Percentiles rank a stretch among this genome's conserved stretches.
Conservation (phyloP, 148 eudicot species). For the Dianthus caryophyllus region DNA sequence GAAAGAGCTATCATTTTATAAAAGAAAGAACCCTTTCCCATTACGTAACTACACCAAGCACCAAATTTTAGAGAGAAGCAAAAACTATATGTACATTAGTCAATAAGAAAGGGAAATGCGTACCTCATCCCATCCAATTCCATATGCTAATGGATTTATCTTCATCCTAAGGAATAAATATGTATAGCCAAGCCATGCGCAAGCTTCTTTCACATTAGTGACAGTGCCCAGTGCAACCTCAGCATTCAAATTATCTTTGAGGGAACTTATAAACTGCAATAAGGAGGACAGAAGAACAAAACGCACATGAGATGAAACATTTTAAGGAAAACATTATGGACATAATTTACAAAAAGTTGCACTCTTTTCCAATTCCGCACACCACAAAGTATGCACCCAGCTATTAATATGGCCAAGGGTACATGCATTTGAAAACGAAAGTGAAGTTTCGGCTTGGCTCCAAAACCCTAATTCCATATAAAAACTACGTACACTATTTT, state of each 20-base stretch:
- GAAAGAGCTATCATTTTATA: conserved; percentile 4
- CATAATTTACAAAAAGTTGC: neutral
- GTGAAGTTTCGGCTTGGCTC: neutral
- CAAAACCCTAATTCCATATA: neutral
- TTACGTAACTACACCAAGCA: neutral
- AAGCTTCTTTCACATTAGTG: conserved; percentile 99
- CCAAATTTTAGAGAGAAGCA: neutral
- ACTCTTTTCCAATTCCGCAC: neutral
- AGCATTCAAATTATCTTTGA: conserved; percentile 97
- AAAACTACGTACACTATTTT: neutral
- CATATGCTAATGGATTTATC: conserved; percentile 98
- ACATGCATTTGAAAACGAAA: neutral
- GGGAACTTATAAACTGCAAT: conserved; percentile 85
- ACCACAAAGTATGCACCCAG: neutral
- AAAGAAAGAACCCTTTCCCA: neutral
- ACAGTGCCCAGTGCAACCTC: conserved; percentile 99
- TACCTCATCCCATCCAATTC: conserved; percentile 99
- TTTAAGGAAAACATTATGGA: neutral
- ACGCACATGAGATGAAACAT: neutral
- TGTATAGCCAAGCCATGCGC: conserved; percentile 99
- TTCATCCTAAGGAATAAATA: conserved; percentile 97
- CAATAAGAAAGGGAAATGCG: neutral
- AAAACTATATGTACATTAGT: neutral
- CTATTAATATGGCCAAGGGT: neutral
- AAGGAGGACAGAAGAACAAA: neutral